A percentile compares a stretch with the other conserved stretches of the same genome.
phyloP scores from a whole-genome alignment of 768 basidiomycete species.

The Lentinula aciculospora region DNA sequence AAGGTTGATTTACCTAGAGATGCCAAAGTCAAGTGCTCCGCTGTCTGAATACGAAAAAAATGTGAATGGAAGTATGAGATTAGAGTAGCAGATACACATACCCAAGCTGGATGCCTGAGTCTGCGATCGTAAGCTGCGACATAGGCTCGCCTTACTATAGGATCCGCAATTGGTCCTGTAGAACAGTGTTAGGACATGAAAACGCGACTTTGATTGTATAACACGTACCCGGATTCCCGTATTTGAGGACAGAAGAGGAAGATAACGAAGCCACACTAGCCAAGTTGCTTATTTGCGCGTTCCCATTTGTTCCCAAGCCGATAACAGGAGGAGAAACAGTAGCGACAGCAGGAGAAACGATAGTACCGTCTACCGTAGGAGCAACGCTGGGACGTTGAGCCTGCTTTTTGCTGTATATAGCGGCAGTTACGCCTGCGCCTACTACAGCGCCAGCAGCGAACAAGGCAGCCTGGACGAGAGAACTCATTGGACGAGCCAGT shows the following conservation, averaged over 20 bases:
- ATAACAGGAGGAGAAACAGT: constrained; percentile 33
- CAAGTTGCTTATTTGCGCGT: constrained; percentile 32
- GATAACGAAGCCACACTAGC: constrained; percentile 8
- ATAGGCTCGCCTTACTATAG: constrained; percentile 77
- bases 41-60: constrained; percentile 52
- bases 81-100: constrained; percentile 25
- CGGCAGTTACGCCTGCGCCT: constrained; percentile 69
- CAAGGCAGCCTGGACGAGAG: constrained; percentile 55
- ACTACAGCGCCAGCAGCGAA: constrained; percentile 82
- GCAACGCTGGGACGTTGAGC: constrained; percentile 1
- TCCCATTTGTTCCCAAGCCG: constrained; percentile 39
- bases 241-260: constrained; percentile 51
- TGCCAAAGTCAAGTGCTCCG: constrained; percentile 85
- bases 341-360: constrained; percentile 11
- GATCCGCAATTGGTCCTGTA: constrained; percentile 78
- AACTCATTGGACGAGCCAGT: constrained; percentile 12
- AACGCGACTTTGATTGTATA: not conserved
- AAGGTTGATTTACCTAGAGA: constrained; percentile 51
- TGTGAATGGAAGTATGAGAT: not conserved
- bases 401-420: constrained; percentile 30
- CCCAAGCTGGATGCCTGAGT: constrained; percentile 91
- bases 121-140: constrained; percentile 88
- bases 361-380: not conserved
- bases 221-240: constrained; percentile 74
- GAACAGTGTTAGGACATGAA: not conserved